Base-by-base conservation (phyloP, 306 rosid species). In the Vigna reflexopilosa region DNA sequence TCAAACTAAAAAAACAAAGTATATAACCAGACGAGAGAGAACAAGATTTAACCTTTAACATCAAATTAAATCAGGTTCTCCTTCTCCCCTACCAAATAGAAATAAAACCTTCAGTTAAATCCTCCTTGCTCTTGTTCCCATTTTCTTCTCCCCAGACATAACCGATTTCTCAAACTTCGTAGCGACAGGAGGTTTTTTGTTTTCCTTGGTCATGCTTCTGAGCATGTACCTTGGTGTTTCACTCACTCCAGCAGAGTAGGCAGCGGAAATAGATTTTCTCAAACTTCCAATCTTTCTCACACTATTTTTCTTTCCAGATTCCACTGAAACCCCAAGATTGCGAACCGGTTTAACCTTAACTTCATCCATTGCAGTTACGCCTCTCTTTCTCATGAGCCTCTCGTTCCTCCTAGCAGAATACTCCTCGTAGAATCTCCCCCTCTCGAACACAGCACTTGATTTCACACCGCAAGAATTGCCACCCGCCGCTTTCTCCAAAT, bases 391-490 rank as follows among this genome's bases (percentile, higher is more conserved):
- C 82, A 75, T 88, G 2, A 95, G 89, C 86, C 93, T 90, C 85
- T 95, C 99, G n/a, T 93, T 93, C 81, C 99, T 88, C 74, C 90
- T 85, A 1, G 96, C 97, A 16, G 98, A 92, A 61, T 95, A 95
- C 62, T 83, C 96, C 1, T 95, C 96, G 38, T 95, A 95, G 19
- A 93, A 84, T 20, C 85, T 87, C 15, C 99, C 99, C 67, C 98
- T 86, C 80, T 91, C 90, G 52, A 95, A 93, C 30, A 87, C 69
- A 50, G 32, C 20, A 45, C 80, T 50, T 4, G 87, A 32, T 3
- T 78, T 75, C 30, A 76, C 81, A 30, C 63, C 10, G 19, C 65
- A 7, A 47, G 85, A 57, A 61, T 64, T 28, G 0, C 70, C 76
- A 7, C 17, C 3, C 7, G 54, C 73, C 2, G 6, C 58, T 1